Base-by-base conservation (phyloP, 2,329 filamentous ascomycete species). In the Fusarium albidum region DNA sequence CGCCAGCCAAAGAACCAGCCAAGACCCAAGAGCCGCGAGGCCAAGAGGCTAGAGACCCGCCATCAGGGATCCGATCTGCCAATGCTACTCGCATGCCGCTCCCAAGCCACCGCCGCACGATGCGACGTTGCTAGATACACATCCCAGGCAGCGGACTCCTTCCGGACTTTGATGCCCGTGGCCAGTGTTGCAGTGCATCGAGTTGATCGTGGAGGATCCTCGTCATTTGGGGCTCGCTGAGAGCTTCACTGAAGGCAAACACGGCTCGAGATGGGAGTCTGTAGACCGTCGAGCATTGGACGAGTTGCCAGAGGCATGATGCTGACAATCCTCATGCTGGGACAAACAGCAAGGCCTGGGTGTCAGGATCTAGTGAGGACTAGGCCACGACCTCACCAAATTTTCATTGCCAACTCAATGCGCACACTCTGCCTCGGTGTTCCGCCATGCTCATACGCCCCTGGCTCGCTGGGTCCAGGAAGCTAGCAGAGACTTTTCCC, bases 1-100 rank as follows among this genome's bases (percentile, higher is more conserved):
- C 52, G 48, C n/a, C n/a, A n/a, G n/a, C n/a, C n/a, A n/a, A n/a
- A n/a, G n/a, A n/a, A n/a, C 46, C 52, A 51, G 58, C 62, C 58
- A 64, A 64, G 61, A 47, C 49, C 41, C 27, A 59, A 65, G 63
- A 65, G 63, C 63, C 56, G 61, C 59, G 51, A 58, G 37, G 56
- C 53, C 56, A 55, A 58, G 48, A 53, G 35, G 28, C 50, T 49
- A 49, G 42, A 44, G 35, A 21, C 50, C 43, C 14, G 41, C 34
- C 31, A 32, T 43, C 49, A 62, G 44, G 63, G 47, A 59, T 61
- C 29, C 32, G 50, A 63, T 64, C 60, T 62, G 37, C 56, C 41
- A 59, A 41, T 50, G 46, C 58, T 39, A 53, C 48, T 33, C 44
- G 34, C 44, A 48, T 50, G 45, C 55, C 50, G 43, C 28, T 44